Evolutionary conservation across 169 alveolate genomes (phyloP), one percentile per base, ranked within the genome.

Genomic region (Plasmodium knowlesi): DNA sequence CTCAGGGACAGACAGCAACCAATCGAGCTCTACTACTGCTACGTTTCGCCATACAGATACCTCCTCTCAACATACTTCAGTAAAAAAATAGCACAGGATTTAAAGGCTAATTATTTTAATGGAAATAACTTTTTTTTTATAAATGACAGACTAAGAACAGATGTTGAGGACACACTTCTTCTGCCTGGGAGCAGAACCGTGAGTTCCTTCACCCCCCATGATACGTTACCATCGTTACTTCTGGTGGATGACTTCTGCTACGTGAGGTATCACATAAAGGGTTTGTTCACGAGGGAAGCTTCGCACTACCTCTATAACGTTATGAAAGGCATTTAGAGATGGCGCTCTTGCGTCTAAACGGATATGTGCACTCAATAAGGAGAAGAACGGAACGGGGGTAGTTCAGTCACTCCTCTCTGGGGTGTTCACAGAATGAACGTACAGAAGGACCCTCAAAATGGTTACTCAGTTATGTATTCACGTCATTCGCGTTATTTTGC

Each of bases 201-300:
- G 3, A 34, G 37, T 22, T 61, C 76, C 12, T 61, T 25, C 37
- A 61, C 28, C 76, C 34, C 76, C 5, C 28, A 46, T 12, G 57
- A 43, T 19, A 28, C 19, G 25, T 37, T 84, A 30, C 92, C 92
- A 16, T 84, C 92, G 10, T 39, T 84, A 5, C 61, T 84, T 22
- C 61, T 84, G 9, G 41, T 84, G 12, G 92, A 84, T 22, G 84
- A 84, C 22, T 46, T 39, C 53, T 84, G 92, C 9, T 84, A 84
- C n/a, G 78, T 84, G 25, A 71, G 92, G 39, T 84, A 84, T 73
- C 92, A 84, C 41, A 84, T 84, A 25, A 84, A 84, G 67, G 92
- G 92, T 10, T 73, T 84, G 25, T 84, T 43, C n/a, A 84, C 92
- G 10, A 84, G 79, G 54, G 92, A 84, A 41, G 46, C 92, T 9